Evolutionary conservation across 768 basidiomycete species (phyloP).

Genomic region (Cyclocybe cylindracea): DNA sequence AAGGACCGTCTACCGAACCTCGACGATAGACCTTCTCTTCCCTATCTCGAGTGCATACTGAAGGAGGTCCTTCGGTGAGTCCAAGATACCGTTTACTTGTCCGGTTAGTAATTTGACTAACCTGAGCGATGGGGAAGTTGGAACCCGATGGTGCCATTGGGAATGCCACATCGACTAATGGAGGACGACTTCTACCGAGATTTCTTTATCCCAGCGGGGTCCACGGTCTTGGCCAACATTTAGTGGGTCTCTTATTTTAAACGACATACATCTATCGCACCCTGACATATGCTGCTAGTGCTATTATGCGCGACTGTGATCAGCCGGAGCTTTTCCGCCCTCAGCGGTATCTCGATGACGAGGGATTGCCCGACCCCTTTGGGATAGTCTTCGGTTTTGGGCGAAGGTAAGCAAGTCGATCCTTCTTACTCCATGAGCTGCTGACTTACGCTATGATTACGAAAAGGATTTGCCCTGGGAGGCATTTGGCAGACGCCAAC

Average conservation of each 20-base stretch:
- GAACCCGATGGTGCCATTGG: constrained; percentile 50
- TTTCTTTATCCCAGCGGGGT: constrained; percentile 46
- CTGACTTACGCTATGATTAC: constrained; percentile 1
- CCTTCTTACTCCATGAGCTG: background rate
- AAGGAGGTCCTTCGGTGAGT: constrained; percentile 49
- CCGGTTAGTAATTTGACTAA: background rate
- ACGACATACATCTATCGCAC: background rate
- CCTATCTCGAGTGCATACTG: constrained; percentile 48
- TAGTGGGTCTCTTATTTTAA: constrained; percentile 30
- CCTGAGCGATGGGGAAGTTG: constrained; percentile 30
- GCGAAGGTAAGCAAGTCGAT: constrained; percentile 37
- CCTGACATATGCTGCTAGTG: constrained; percentile 24
- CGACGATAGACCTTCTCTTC: constrained; percentile 42
- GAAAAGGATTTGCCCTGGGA: constrained; percentile 53
- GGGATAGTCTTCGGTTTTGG: constrained; percentile 61
- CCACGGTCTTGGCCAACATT: constrained; percentile 45
- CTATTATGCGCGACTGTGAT: constrained; percentile 44
- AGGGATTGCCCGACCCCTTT: constrained; percentile 42
- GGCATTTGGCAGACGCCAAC: constrained; percentile 49
- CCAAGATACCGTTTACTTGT: background rate
- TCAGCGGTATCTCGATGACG: constrained; percentile 46
- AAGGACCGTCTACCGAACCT: constrained; percentile 47
- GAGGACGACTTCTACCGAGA: constrained; percentile 50
- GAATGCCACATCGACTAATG: constrained; percentile 54
- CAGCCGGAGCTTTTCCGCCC: constrained; percentile 50